Base-by-base conservation (phyloP, 768 basidiomycete genomes). In the Termitomyces sp. region DNA sequence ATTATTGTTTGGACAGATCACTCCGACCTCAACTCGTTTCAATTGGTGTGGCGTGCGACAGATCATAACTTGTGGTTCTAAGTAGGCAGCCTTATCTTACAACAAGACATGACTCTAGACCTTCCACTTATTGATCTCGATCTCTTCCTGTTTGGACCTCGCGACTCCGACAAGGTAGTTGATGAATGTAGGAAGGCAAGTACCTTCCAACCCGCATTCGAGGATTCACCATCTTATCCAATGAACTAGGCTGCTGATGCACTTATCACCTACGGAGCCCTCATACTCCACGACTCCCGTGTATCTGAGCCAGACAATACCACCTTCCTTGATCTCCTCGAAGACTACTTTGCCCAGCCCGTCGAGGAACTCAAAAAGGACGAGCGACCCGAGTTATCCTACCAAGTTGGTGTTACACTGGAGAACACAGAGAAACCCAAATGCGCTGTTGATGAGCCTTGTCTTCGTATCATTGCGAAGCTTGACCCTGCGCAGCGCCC, bases 361-460 rank as follows among this genome's bases (percentile, higher is more conserved):
- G 65, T 76, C 34, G 70, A 72, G 2, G 76, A 74, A 1, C 74
- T 98, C 54, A 75, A 79, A 74, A 76, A 81, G 60, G 95, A 98
- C 59, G 86, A 91, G 66, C 82, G 85, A 17, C 91, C 92, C 0
- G 91, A 97, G 61, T 73, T 91, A 11, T 84, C 88, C 53, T 98
- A 93, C 69, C 95, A 98, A 71, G 85, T 93, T 41, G 94, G 95
- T 2, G 93, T 93, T 5, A 97, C 94, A 5, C 82, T 96, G n/a
- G 93, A 95, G 71, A 93, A 95, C 68, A 98, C 93, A 2, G 95
- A 97, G 73, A 93, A 91, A 64, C 88, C 88, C 37, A 90, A 84
- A 67, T 93, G 90, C 67, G 88, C 90, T 4, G 85, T 83, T 10
- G 81, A 93, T 64, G 86, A 89, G 46, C 84, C 89, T 11, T 98